Percentiles rank a stretch among this genome's conserved stretches.
Conservation (phyloP, 2,329 filamentous ascomycete genomes). For the Aspergillus sp. region DNA sequence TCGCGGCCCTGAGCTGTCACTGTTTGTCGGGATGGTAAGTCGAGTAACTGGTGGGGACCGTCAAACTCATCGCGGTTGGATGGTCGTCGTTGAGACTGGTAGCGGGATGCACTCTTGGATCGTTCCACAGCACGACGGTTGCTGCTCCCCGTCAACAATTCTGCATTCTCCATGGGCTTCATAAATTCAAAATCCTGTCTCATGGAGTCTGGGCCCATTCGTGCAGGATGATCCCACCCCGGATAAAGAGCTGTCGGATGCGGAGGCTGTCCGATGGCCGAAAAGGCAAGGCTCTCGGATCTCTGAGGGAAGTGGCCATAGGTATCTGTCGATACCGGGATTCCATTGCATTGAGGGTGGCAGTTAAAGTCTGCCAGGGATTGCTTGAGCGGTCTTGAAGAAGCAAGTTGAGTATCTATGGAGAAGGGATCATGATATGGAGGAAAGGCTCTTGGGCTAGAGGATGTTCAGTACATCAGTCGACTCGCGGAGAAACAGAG, state of each 20-base stretch:
- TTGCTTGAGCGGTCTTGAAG: slow-evolving; percentile 13
- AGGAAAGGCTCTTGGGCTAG: slow-evolving; percentile 25
- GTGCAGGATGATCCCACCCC: slow-evolving; percentile 27
- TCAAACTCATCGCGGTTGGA: slow-evolving; percentile 86
- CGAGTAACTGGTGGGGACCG: slow-evolving; percentile 73
- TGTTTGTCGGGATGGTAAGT: slow-evolving; percentile 61
- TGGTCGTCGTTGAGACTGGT: slow-evolving; percentile 54
- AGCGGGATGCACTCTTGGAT: slow-evolving; percentile 24
- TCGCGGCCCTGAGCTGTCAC: slow-evolving; percentile 71
- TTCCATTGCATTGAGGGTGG: slow-evolving; percentile 21
- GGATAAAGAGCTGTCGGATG: slow-evolving; percentile 15
- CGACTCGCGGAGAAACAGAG: background rate
- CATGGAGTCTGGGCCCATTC: slow-evolving; percentile 23
- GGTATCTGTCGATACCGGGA: slow-evolving; percentile 18
- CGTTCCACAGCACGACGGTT: slow-evolving; percentile 26
- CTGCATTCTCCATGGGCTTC: slow-evolving; percentile 25
- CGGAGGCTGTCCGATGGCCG: slow-evolving; percentile 2
- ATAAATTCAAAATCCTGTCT: slow-evolving; percentile 26
- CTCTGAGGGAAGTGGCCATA: slow-evolving; percentile 23
- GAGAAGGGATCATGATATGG: slow-evolving; percentile 20
- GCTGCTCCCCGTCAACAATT: slow-evolving; percentile 30
- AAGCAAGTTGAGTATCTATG: slow-evolving; percentile 20
- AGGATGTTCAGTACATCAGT: too few species aligned
- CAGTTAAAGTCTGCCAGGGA: slow-evolving; percentile 24
- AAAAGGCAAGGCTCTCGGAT: slow-evolving; percentile 22